Evolutionary conservation across 805 yeast species (phyloP), one percentile per base, ranked within the genome.

Genomic region (Hanseniaspora occidentalis): DNA sequence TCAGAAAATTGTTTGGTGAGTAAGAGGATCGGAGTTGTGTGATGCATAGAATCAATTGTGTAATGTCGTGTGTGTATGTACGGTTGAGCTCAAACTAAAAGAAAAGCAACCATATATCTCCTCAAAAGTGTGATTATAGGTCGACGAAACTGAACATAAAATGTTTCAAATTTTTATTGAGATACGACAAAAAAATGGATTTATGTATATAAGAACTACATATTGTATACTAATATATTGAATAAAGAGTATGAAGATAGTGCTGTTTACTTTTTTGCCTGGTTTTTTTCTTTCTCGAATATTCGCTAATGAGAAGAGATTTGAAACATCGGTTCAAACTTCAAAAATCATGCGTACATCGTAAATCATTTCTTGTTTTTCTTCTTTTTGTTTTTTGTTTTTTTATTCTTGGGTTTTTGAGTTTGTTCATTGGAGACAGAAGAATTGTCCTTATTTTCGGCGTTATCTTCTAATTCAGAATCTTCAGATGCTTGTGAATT

Each of bases 1-100:
- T 92, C 25, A 81, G 95, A 68, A 78, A 95, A 58, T 66, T 92
- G 47, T 88, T 89, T 66, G 97, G 98, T 35, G 97, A 92, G 65
- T 85, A 68, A 48, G 24, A 21, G 19, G 26, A 18, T 22, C 31
- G 21, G 4, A 7, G 11, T 9, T 35, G 16, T 29, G 8, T n/a
- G 16, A 10, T 29, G 16, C 11, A 10, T 10, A 6, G 9, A n/a
- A n/a, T 10, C 16, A 9, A 29, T 10, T 29, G 16, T 10, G 8
- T 16, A 29, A 29, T 7, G 6, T 29, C n/a, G n/a, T n/a, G n/a
- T n/a, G n/a, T n/a, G n/a, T n/a, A n/a, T n/a, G n/a, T 24, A 8
- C 11, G 11, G 10, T 9, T 24, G 10, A 24, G 8, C 11, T 11
- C 11, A 24, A 9, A 9, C 41, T 33, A 33, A 38, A 20, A 31